phyloP scores from a whole-genome alignment of 176 grass and related monocot species.

The Carex kokanica region DNA sequence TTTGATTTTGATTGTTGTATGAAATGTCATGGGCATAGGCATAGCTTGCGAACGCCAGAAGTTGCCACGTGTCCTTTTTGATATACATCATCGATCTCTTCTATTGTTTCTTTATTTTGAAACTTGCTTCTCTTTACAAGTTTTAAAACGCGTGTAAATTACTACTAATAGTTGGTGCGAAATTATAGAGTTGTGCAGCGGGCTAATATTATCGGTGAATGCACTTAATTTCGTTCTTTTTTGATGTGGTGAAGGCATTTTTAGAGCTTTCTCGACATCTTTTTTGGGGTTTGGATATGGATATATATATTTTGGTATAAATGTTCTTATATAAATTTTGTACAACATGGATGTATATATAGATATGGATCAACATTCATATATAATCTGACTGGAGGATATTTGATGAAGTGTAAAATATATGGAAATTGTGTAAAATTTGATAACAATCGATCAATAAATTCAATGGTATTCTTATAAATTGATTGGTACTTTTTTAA shows the following conservation, averaged over 20 bases:
- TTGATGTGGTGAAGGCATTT: not conserved
- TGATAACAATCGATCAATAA: too few species aligned
- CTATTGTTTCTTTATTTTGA: not conserved
- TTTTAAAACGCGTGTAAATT: not conserved
- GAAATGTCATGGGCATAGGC: not conserved
- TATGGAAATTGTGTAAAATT: too few species aligned
- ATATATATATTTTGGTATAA: not conserved
- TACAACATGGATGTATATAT: too few species aligned
- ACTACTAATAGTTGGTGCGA: not conserved
- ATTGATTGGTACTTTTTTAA: too few species aligned
- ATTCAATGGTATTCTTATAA: too few species aligned
- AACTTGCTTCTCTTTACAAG: not conserved
- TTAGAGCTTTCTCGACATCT: not conserved
- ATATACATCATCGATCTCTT: not conserved
- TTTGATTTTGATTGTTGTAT: not conserved
- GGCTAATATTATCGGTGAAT: not conserved
- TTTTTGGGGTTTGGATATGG: not conserved
- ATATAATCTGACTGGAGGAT: too few species aligned
- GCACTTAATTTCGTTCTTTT: not conserved
- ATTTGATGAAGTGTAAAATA: too few species aligned
- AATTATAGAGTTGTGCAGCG: not conserved
- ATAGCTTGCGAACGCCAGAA: not conserved
- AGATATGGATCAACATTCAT: too few species aligned
- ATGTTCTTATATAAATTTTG: too few species aligned
- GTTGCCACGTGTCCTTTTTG: constrained; percentile 21